phyloP scores from a whole-genome alignment of 345 rosid species.

The Adansonia digitata region DNA sequence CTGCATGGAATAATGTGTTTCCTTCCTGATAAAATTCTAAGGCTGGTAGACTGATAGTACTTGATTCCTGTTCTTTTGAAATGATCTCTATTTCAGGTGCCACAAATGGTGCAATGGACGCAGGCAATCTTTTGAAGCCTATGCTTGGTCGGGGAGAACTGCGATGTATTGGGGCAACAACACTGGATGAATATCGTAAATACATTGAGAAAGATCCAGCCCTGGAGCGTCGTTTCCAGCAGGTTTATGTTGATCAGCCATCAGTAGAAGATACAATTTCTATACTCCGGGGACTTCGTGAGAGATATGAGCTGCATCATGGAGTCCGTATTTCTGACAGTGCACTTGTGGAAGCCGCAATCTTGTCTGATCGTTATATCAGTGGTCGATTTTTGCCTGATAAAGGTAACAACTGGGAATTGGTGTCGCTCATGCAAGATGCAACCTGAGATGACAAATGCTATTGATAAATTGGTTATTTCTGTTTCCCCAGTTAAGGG shows the following conservation, averaged over 20 bases:
- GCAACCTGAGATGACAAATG: background rate
- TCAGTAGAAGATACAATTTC: conserved; percentile 85
- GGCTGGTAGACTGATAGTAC: background rate
- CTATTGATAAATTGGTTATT: background rate
- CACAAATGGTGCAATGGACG: conserved; percentile 99
- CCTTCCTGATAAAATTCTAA: background rate
- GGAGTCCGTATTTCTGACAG: conserved; percentile 97
- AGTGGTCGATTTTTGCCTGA: conserved; percentile 98
- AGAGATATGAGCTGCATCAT: conserved; percentile 97
- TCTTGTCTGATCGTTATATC: conserved; percentile 93
- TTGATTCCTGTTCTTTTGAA: background rate
- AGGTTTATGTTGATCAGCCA: conserved; percentile 96
- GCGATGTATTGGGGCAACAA: conserved; percentile 96
- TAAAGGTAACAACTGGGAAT: conserved; percentile 54
- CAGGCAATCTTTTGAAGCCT: conserved; percentile 95
- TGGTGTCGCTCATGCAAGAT: background rate
- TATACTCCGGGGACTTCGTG: conserved; percentile 93
- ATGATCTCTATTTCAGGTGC: conserved; percentile 60
- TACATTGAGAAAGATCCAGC: conserved; percentile 99
- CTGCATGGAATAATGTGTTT: background rate
- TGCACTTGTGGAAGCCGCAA: conserved; percentile 97
- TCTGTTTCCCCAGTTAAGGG: background rate
- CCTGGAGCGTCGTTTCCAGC: conserved; percentile 98
- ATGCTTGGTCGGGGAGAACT: conserved; percentile 99
- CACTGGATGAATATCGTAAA: conserved; percentile 91